Conservation (phyloP, 345 rosid species). For the Erodium maritimum region DNA sequence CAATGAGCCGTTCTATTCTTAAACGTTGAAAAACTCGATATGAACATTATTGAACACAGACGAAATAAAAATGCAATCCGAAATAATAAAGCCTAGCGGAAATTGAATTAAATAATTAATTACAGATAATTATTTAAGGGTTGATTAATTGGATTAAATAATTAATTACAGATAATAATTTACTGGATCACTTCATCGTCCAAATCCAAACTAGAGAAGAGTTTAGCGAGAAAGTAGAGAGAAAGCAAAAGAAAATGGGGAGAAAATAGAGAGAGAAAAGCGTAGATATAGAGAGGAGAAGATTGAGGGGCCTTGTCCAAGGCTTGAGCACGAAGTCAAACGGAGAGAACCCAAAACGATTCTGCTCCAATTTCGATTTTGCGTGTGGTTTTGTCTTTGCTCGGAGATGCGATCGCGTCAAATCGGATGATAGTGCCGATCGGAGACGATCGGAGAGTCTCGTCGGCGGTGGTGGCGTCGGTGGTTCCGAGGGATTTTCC, state of each 20-base stretch:
- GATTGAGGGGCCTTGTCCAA: constrained; percentile 1
- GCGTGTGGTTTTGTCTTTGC: too few species aligned
- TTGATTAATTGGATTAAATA: too few species aligned
- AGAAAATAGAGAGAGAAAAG: neutral
- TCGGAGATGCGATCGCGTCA: constrained; percentile 2
- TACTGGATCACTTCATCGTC: too few species aligned
- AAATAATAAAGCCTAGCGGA: too few species aligned
- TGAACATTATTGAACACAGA: too few species aligned
- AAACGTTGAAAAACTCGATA: too few species aligned
- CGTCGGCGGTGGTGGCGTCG: constrained; percentile 11
- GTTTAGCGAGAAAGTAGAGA: neutral
- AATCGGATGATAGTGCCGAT: constrained; percentile 50
- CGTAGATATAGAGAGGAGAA: neutral
- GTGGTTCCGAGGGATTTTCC: constrained; percentile 16
- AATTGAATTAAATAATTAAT: too few species aligned
- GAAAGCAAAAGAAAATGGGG: neutral
- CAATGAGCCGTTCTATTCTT: too few species aligned
- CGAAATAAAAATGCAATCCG: too few species aligned
- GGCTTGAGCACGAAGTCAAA: constrained; percentile 31
- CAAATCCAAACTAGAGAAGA: too few species aligned
- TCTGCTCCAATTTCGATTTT: neutral
- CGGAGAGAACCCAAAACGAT: neutral
- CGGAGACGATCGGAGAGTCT: constrained; percentile 63
- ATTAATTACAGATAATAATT: too few species aligned
- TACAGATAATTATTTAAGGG: too few species aligned